Evolutionary conservation across 2,329 filamentous ascomycete genomes (phyloP), one percentile per base, ranked within the genome.

Genomic region (Teratosphaeriaceae sp.): DNA sequence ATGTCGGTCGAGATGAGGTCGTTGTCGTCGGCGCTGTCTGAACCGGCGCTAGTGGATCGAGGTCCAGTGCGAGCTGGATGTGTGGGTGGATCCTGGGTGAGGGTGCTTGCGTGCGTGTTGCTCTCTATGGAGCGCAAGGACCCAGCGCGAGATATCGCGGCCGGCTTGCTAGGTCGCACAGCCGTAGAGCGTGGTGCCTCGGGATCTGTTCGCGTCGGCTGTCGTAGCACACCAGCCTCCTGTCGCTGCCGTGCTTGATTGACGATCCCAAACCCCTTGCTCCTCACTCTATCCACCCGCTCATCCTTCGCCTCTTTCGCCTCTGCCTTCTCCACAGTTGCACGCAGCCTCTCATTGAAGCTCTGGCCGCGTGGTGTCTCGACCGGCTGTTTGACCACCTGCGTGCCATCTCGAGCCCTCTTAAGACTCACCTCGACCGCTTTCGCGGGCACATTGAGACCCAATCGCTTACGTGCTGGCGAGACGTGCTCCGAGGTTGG

Each of bases 341-440:
- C 80, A 1, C 85, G 82, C 47, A 98, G 77, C 36, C 89, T 76
- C 63, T 97, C 88, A 59, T 85, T 95, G 65, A 97, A 98, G 42
- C 79, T 74, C 54, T 23, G 22, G 6, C 79, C 82, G 33, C 53
- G 64, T 45, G 48, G 49, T 34, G 52, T 19, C 22, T 52, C 35
- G 38, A 13, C 52, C 50, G 9, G 38, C 44, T 2, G 55, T 44
- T 9, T 47, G 47, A 48, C 54, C 38, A 54, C 34, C 26, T 52
- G 49, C 50, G 49, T 63, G 54, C 38, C 65, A 59, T 51, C 57
- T 43, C 47, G 50, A 2, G 86, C 80, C 51, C 87, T 75, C 63
- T 86, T 92, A 21, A 97, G 68, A 2, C 89, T 96, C 23, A 97
- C 74, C 55, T 96, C 88, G 45, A 79, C 79, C 2, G 83, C 88